phyloP scores from a whole-genome alignment of 768 basidiomycete species.

The Roridomyces roridus region DNA sequence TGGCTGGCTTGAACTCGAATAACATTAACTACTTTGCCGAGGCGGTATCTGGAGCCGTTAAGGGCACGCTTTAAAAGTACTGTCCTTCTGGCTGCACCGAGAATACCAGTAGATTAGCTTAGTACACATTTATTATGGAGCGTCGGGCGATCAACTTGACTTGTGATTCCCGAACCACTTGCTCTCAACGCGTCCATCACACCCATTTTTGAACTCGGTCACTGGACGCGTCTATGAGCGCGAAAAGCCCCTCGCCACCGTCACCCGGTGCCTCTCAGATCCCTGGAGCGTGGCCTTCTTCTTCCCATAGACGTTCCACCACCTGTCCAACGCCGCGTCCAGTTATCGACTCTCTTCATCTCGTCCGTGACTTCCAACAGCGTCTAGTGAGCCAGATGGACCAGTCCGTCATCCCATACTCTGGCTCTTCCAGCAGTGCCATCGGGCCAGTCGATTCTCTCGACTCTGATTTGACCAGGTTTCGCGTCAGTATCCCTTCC shows the following conservation, averaged over 20 bases:
- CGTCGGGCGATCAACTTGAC: no score
- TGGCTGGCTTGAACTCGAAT: conserved; percentile 85
- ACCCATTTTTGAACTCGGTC: no score
- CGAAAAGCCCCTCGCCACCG: conserved; percentile 25
- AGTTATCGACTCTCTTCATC: conserved; percentile 23
- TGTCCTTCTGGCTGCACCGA: not conserved
- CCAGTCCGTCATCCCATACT: conserved; percentile 7
- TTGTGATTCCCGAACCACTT: no score
- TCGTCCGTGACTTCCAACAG: conserved; percentile 35
- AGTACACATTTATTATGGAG: no score
- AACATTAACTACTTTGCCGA: conserved; percentile 94
- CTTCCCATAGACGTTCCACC: conserved; percentile 27
- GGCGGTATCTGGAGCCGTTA: conserved; percentile 83
- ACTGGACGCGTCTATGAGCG: conserved; percentile 11
- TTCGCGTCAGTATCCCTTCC: conserved; percentile 10
- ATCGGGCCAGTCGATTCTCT: conserved; percentile 21
- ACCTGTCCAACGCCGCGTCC: conserved; percentile 26
- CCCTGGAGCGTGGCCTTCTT: conserved; percentile 54
- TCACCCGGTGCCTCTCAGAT: conserved; percentile 40
- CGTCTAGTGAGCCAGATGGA: conserved; percentile 27
- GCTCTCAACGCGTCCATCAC: no score
- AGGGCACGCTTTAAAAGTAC: conserved; percentile 65
- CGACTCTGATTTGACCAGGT: conserved; percentile 30
- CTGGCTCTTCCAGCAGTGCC: conserved; percentile 13
- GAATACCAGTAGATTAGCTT: no score